These are phyloP conservation scores for Chlorociboria aeruginascens DNA, from an alignment of 495 filamentous ascomycete genomes.

Conservation along the genomic window DNA sequence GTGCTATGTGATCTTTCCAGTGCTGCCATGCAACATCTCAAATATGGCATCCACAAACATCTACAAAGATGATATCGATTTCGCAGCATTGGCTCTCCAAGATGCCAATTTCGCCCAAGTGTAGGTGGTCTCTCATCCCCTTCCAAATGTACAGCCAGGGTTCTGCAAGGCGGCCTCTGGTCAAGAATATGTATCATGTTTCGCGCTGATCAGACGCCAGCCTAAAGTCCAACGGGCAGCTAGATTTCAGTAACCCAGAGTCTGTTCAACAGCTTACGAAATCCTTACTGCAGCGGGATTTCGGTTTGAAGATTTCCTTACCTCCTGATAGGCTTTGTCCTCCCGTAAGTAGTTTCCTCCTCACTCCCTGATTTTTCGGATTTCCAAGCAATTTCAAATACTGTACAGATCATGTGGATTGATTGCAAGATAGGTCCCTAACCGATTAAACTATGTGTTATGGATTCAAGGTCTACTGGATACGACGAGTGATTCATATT, in stretches of 20 bases:
- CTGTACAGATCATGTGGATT: no score
- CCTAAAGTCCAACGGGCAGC: constrained; percentile 47
- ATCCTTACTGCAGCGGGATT: constrained; percentile 63
- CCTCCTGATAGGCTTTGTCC: constrained; percentile 78
- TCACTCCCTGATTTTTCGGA: neutral
- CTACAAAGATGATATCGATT: constrained; percentile 53
- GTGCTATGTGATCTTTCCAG: no score
- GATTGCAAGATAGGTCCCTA: constrained; percentile 43
- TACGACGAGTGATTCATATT: constrained; percentile 43
- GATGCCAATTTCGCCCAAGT: constrained; percentile 45
- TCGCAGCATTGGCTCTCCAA: constrained; percentile 42
- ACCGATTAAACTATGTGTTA: constrained; percentile 77
- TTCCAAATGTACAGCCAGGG: no score
- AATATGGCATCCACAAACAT: constrained; percentile 19
- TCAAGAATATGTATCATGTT: no score
- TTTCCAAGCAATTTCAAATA: neutral
- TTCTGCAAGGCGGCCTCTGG: no score
- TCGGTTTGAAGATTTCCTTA: constrained; percentile 56
- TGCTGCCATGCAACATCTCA: no score
- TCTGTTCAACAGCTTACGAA: constrained; percentile 75
- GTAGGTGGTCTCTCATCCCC: constrained; percentile 7
- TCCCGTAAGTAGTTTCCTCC: constrained; percentile 44
- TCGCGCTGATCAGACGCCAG: constrained; percentile 13
- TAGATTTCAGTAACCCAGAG: constrained; percentile 74
- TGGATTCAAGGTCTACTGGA: constrained; percentile 85